Percentiles rank a stretch among this genome's conserved stretches.
Conservation (phyloP, 1,284 basidiomycete genomes). For the Heterobasidion occidentale region DNA sequence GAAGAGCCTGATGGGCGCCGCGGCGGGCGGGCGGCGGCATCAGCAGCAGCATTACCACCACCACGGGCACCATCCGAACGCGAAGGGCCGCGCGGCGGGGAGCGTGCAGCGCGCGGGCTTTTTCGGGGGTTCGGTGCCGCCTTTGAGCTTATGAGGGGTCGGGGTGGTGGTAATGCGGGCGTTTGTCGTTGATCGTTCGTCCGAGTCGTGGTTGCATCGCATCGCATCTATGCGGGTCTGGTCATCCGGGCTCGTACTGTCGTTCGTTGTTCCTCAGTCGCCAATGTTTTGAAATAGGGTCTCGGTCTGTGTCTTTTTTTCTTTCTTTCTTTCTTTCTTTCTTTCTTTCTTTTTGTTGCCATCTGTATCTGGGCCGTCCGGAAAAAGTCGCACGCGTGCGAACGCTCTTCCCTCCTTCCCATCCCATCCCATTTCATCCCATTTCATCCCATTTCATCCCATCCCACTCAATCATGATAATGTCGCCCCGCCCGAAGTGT, state of each 20-base stretch:
- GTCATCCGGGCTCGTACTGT: not conserved
- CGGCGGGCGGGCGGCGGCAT: constrained; percentile 30
- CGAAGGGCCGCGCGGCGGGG: constrained; percentile 50
- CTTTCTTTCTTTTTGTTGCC: not conserved
- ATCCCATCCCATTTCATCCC: not conserved
- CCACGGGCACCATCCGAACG: constrained; percentile 63
- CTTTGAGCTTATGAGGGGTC: constrained; percentile 12
- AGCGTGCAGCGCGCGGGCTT: constrained; percentile 52
- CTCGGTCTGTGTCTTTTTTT: not conserved
- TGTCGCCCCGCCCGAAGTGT: not conserved
- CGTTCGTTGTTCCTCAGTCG: not conserved
- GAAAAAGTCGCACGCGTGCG: too few relatives aligned
- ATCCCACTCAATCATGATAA: not conserved
- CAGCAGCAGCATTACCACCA: constrained; percentile 30
- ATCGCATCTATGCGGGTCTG: not conserved
- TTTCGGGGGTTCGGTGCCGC: constrained; percentile 27
- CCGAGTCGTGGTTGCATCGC: constrained; percentile 50
- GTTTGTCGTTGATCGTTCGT: constrained; percentile 24
- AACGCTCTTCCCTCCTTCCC: too few relatives aligned
- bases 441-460: not conserved
- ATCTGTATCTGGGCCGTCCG: too few relatives aligned
- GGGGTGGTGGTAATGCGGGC: not conserved
- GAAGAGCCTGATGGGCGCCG: constrained; percentile 35
- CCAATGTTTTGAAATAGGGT: not conserved
- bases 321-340: not conserved